phyloP scores from a whole-genome alignment of 1,284 basidiomycete genomes.

The Marasmius oreades region DNA sequence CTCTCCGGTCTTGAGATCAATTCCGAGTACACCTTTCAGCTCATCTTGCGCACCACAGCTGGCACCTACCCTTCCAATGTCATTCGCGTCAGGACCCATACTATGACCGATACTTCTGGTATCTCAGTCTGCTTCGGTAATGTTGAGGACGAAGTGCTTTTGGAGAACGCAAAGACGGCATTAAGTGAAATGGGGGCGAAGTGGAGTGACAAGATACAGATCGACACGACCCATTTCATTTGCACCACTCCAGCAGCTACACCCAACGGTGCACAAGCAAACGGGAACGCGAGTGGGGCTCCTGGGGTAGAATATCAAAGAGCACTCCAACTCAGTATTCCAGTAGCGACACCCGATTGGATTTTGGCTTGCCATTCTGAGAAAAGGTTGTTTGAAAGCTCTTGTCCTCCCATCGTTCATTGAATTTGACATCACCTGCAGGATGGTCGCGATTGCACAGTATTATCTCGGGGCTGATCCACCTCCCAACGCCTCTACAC shows the following conservation, averaged over 20 bases:
- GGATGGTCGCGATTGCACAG: slow-evolving; percentile 82
- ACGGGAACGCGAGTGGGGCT: slow-evolving; percentile 44
- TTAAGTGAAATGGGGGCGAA: slow-evolving; percentile 81
- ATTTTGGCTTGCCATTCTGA: slow-evolving; percentile 81
- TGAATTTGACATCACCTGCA: slow-evolving; percentile 26
- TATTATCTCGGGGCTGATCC: slow-evolving; percentile 76
- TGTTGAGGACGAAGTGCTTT: slow-evolving; percentile 66
- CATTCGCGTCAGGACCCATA: slow-evolving; percentile 82
- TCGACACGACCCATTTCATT: slow-evolving; percentile 96
- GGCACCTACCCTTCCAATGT: slow-evolving; percentile 85
- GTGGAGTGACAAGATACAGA: slow-evolving; percentile 90
- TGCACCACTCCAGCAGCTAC: slow-evolving; percentile 82
- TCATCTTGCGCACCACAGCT: slow-evolving; percentile 85
- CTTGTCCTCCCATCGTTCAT: slow-evolving; percentile 1
- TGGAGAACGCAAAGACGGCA: slow-evolving; percentile 77
- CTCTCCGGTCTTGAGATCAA: slow-evolving; percentile 86
- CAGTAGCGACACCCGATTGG: slow-evolving; percentile 90
- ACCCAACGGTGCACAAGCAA: slow-evolving; percentile 54
- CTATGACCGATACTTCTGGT: slow-evolving; percentile 90
- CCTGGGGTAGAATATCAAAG: slow-evolving; percentile 88
- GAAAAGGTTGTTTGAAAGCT: too few species aligned
- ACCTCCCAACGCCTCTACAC: slow-evolving; percentile 36
- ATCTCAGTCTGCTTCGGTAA: slow-evolving; percentile 91
- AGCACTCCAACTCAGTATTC: slow-evolving; percentile 85
- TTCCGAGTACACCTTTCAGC: slow-evolving; percentile 89